phyloP scores from a whole-genome alignment of 2,329 filamentous ascomycete genomes.

The Calycina herbarum region DNA sequence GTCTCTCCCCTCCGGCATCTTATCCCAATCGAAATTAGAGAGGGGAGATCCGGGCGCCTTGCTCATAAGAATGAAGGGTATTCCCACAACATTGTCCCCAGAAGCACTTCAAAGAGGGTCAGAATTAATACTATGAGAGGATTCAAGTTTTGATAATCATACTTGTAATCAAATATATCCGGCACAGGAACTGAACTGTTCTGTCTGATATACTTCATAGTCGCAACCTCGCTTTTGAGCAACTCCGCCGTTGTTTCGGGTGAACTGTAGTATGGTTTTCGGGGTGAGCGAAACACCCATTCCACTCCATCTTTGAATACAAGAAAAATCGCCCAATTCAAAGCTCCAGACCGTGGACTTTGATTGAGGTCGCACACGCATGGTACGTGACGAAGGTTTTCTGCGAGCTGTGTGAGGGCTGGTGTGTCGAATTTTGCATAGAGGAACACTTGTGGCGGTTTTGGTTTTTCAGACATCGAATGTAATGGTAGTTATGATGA shows the following conservation, averaged over 20 bases:
- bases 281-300: constrained; percentile 23
- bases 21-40: too few species aligned
- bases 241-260: constrained; percentile 14
- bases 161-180: constrained; percentile 20
- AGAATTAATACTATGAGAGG: neutral
- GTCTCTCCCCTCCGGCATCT: too few species aligned
- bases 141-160: neutral
- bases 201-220: constrained; percentile 21
- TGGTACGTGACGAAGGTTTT: constrained; percentile 16
- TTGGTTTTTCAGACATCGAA: too few species aligned
- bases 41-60: too few species aligned
- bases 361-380: constrained; percentile 19
- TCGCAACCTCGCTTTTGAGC: constrained; percentile 22
- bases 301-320: constrained; percentile 22
- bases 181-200: constrained; percentile 21
- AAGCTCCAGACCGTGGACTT: constrained; percentile 15
- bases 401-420: constrained; percentile 15
- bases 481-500: too few species aligned
- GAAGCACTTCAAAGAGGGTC: constrained; percentile 31
- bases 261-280: constrained; percentile 8
- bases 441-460: neutral
- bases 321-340: constrained; percentile 22
- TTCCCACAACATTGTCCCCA: constrained; percentile 17
- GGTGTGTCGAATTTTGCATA: constrained; percentile 12
- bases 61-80: too few species aligned